These are phyloP conservation scores for Arabidopsis thaliana DNA, from an alignment of 345 rosid species.

Conservation along the genomic window TAIR10.1 NC_003074.8:7297501-7298000, in stretches of 20 bases:
- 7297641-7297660: not conserved
- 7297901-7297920: constrained; percentile 28
- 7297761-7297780: not conserved
- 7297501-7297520: not conserved
- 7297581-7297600: not conserved
- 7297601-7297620: not conserved
- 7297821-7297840: constrained; percentile 48
- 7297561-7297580: not conserved
- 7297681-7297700: not conserved
- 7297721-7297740: not conserved
- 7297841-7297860: constrained; percentile 2
- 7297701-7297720: not conserved
- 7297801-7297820: constrained; percentile 52
- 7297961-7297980: constrained; percentile 36
- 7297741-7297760: not conserved
- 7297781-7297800: not conserved
- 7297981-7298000: constrained; percentile 7
- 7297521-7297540: not conserved
- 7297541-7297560: not conserved
- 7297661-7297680: not conserved
- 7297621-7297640: not conserved
- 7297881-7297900: constrained; percentile 34
- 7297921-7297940: constrained; percentile 36
- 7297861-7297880: constrained; percentile 14
- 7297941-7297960: constrained; percentile 39